phyloP scores from a whole-genome alignment of 2,329 filamentous ascomycete species.

The Sporothrix humicola region DNA sequence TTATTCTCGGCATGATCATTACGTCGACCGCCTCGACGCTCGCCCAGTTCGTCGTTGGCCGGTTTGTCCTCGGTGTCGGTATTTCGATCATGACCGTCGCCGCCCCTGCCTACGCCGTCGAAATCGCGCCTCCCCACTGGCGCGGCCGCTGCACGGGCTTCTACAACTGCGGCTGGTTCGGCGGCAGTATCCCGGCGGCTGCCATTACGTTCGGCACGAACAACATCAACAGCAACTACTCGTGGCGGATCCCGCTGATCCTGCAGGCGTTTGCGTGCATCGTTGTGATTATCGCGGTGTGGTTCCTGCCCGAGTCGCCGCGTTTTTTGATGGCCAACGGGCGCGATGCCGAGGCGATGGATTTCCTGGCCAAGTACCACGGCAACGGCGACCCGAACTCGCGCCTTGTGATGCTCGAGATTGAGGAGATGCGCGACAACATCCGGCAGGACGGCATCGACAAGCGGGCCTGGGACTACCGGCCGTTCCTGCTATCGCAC shows the following conservation, averaged over 20 bases:
- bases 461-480: constrained; percentile 57
- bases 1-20: constrained; percentile 54
- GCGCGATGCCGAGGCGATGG: constrained; percentile 49
- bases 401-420: constrained; percentile 49
- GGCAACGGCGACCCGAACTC: constrained; percentile 50
- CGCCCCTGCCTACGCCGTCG: constrained; percentile 55
- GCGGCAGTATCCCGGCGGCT: constrained; percentile 55
- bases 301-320: constrained; percentile 52
- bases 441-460: constrained; percentile 55
- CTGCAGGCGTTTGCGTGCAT: constrained; percentile 54
- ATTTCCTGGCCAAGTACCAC: constrained; percentile 52
- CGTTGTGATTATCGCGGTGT: constrained; percentile 48
- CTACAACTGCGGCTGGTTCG: constrained; percentile 52
- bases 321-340: constrained; percentile 52
- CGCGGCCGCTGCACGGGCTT: constrained; percentile 55
- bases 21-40: constrained; percentile 45
- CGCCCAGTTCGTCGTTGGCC: constrained; percentile 8
- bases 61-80: background rate
- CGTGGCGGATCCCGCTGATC: constrained; percentile 58
- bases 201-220: constrained; percentile 56
- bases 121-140: constrained; percentile 57
- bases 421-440: constrained; percentile 51
- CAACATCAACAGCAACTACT: constrained; percentile 52
- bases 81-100: constrained; percentile 44
- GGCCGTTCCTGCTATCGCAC: constrained; percentile 52